phyloP scores from a whole-genome alignment of 148 eudicot species.

The Drosera capensis region DNA sequence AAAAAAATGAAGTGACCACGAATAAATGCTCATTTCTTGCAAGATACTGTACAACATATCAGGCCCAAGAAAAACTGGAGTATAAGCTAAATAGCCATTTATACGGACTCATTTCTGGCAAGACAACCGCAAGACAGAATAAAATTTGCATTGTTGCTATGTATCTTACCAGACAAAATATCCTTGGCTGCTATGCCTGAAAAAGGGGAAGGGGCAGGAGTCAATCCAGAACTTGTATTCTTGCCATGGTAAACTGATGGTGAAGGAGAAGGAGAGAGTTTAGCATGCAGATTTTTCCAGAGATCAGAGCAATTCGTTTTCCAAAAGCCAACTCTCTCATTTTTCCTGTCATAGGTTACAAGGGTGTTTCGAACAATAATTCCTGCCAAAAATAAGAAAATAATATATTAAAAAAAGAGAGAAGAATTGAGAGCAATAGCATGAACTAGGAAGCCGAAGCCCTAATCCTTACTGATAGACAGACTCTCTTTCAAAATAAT shows the following conservation, averaged over 20 bases:
- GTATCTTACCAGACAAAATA: constrained; percentile 18
- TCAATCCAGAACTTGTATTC: constrained; percentile 15
- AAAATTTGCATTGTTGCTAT: background rate
- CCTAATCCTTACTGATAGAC: no score
- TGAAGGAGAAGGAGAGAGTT: constrained; percentile 17
- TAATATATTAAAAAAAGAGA: background rate
- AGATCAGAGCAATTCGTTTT: constrained; percentile 63
- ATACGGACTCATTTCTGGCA: no score
- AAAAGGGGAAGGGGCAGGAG: constrained; percentile 26
- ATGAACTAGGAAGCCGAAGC: no score
- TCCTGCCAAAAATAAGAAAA: constrained; percentile 17
- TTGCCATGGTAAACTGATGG: constrained; percentile 13
- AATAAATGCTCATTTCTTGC: no score
- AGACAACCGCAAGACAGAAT: background rate
- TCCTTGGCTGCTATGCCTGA: constrained; percentile 7
- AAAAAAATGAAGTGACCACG: no score
- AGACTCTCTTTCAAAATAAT: no score
- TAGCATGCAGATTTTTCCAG: constrained; percentile 29
- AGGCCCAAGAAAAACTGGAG: no score
- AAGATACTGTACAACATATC: no score
- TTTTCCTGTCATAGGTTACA: constrained; percentile 50
- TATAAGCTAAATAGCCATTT: no score
- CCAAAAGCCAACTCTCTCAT: constrained; percentile 52
- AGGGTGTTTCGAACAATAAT: constrained; percentile 57
- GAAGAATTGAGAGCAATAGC: no score